phyloP scores from a whole-genome alignment of 83 land plant species.

The Diphasiastrum complanatum region DNA sequence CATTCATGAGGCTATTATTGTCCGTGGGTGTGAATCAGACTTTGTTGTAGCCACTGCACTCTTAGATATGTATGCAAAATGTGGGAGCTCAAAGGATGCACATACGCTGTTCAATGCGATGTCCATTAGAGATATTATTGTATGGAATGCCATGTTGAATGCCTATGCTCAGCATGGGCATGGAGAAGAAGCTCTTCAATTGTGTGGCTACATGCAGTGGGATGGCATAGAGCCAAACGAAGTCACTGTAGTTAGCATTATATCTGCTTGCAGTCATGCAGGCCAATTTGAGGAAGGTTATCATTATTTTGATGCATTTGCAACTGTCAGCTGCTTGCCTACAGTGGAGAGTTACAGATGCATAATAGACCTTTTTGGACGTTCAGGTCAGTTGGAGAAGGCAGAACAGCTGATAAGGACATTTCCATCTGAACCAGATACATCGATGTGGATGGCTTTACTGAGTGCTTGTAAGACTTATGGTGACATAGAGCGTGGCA shows the following conservation, averaged over 20 bases:
- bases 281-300: background rate
- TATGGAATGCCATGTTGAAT: conserved; percentile 1
- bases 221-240: background rate
- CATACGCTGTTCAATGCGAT: background rate
- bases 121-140: background rate
- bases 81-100: background rate
- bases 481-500: background rate
- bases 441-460: background rate
- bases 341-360: background rate
- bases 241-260: background rate
- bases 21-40: background rate
- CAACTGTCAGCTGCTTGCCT: background rate
- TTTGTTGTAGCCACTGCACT: background rate
- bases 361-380: background rate
- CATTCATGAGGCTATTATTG: background rate
- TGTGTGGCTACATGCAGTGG: background rate
- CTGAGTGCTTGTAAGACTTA: background rate
- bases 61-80: conserved; percentile 6
- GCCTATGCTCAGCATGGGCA: background rate
- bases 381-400: background rate
- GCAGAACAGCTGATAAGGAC: background rate
- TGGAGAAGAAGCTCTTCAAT: background rate
- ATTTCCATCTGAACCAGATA: background rate
- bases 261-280: background rate
- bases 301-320: background rate